Conservation (phyloP, 2,329 filamentous ascomycete species). For the Aschersonia sp. region DNA sequence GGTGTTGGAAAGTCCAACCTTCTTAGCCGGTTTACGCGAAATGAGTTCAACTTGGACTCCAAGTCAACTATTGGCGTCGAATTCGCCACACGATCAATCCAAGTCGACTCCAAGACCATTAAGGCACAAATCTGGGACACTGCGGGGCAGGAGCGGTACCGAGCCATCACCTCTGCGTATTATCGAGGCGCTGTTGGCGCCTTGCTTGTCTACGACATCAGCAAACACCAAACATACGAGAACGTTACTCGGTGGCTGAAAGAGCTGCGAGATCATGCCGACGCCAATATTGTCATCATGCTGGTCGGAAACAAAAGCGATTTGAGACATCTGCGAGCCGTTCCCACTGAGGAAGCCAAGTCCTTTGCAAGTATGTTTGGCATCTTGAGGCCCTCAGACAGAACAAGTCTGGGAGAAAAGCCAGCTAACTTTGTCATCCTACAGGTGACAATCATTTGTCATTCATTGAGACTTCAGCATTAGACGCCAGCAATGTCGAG, state of each 20-base stretch:
- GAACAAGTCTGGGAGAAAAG: too few species aligned
- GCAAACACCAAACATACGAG: conserved; percentile 98
- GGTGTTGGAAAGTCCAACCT: conserved; percentile 99
- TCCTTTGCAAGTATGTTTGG: conserved; percentile 73
- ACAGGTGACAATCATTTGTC: conserved; percentile 93
- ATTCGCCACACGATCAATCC: conserved; percentile 95
- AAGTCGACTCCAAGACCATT: conserved; percentile 99
- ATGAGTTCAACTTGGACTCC: conserved; percentile 99
- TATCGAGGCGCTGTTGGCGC: conserved; percentile 96
- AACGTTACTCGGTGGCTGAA: conserved; percentile 99
- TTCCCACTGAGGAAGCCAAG: conserved; percentile 96
- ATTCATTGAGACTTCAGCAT: conserved; percentile 97
- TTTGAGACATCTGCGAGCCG: conserved; percentile 94
- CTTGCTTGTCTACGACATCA: conserved; percentile 97
- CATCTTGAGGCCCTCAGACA: not conserved
- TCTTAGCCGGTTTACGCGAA: conserved; percentile 96
- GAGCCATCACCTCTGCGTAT: conserved; percentile 97
- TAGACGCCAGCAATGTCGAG: conserved; percentile 98
- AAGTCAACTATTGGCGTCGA: conserved; percentile 99
- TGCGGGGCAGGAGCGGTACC: conserved; percentile 95
- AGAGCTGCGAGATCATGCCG: conserved; percentile 93
- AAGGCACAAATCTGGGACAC: conserved; percentile 99
- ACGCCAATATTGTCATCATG: conserved; percentile 99
- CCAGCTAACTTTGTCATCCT: not conserved
- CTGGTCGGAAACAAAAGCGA: conserved; percentile 99